Conservation (phyloP, 352 stramenopile genomes). For the Pythium phragmiticola region DNA sequence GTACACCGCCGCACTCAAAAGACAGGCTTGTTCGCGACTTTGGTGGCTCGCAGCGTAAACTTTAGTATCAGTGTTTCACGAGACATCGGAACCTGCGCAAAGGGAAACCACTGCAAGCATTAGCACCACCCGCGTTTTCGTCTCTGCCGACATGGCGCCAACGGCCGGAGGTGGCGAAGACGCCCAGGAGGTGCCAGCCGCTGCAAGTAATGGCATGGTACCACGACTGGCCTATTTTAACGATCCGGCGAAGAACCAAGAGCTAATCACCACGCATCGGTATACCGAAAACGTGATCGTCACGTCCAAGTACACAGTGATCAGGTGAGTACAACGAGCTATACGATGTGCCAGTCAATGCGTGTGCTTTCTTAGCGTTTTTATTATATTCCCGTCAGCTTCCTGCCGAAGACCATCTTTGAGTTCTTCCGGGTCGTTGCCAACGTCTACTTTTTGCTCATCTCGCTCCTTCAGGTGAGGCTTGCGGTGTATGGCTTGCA, state of each 20-base stretch:
- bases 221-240: conserved; percentile 59
- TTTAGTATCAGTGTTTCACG: not conserved
- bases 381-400: conserved; percentile 38
- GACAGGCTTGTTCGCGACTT: no score
- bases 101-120: conserved; percentile 12
- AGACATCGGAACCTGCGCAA: conserved; percentile 5
- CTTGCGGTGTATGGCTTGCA: not conserved
- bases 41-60: no score
- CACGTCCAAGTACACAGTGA: conserved; percentile 91
- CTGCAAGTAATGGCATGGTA: not conserved
- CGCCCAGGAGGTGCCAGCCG: not conserved
- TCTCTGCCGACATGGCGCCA: conserved; percentile 21
- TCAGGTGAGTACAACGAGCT: conserved; percentile 17
- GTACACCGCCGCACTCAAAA: no score
- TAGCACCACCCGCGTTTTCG: conserved; percentile 22
- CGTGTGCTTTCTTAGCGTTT: not conserved
- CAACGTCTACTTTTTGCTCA: conserved; percentile 95
- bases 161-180: not conserved
- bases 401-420: conserved; percentile 92
- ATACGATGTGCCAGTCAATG: not conserved
- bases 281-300: conserved; percentile 82
- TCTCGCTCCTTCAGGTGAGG: conserved; percentile 86
- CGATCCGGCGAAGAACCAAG: conserved; percentile 46
- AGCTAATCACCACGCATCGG: conserved; percentile 42
- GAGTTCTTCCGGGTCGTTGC: conserved; percentile 94